Evolutionary conservation across 306 rosid genomes (phyloP), one percentile per base, ranked within the genome.

Genomic region (Nissolia schottii): DNA sequence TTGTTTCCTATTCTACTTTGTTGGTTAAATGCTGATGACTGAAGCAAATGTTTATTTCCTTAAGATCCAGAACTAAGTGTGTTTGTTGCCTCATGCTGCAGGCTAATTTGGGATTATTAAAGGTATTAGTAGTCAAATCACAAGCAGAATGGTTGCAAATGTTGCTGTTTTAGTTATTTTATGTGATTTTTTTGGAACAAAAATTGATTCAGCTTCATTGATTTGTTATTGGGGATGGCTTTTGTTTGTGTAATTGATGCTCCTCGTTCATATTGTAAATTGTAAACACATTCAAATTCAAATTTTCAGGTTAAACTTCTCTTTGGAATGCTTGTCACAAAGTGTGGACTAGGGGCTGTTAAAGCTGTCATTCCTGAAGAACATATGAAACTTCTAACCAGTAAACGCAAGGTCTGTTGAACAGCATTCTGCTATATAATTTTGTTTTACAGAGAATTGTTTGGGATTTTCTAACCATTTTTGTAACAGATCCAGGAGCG

Each of bases 311-410:
- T 89, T 74, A 91, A 91, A 77, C 84, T 80, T 76, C 90, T 94
- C 32, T 70, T 94, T 77, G 97, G 85, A 71, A 89, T 91, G 96
- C 92, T 93, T 11, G 83, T 93, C 11, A 71, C 79, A 3, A 87
- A 91, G 86, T 91, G 96, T 65, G 99, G 97, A 38, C 54, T 91
- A 50, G 95, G 89, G 62, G 95, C 93, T 29, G 96, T 94, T 40
- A 94, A 89, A 85, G 97, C 92, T 7, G 97, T 88, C 70, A 84
- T 91, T 84, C 99, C 97, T 3, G 90, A 89, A 69, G 92, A 89
- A 38, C 99, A 94, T 78, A 82, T 85, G 91, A 91, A 87, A 84
- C 96, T 91, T 73, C 96, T 94, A 76, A 77, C 92, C 67, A 94
- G 89, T 68, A 89, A 91, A 51, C 86, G 96, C 59, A 94, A 94